These are phyloP conservation scores for Solanum medicagineum DNA, from an alignment of 257 asterid genomes.

Conservation along the genomic window DNA sequence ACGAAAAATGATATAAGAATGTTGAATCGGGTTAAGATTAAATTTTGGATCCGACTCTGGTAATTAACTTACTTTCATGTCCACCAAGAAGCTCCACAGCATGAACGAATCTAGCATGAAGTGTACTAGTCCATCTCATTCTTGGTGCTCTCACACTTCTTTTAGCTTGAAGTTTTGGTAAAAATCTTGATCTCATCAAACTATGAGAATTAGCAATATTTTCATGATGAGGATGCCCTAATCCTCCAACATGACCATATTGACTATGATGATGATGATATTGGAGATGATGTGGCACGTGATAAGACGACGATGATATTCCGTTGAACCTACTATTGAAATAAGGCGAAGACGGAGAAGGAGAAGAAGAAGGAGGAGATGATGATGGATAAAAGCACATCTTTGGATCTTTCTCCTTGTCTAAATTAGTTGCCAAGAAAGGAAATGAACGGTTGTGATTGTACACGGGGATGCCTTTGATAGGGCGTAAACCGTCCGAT, in stretches of 20 bases:
- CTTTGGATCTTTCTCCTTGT: slow-evolving; percentile 35
- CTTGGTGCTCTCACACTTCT: slow-evolving; percentile 24
- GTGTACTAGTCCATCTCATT: slow-evolving; percentile 18
- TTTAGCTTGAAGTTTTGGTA: slow-evolving; percentile 55
- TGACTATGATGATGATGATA: slow-evolving; percentile 6
- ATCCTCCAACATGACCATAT: slow-evolving; percentile 7
- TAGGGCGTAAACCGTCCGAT: slow-evolving; percentile 55
- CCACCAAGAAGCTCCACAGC: slow-evolving; percentile 99
- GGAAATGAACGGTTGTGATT: slow-evolving; percentile 47
- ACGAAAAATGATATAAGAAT: not conserved
- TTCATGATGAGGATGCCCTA: slow-evolving; percentile 23
- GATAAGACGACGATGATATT: slow-evolving; percentile 21
- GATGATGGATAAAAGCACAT: slow-evolving; percentile 22
- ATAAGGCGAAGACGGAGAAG: slow-evolving; percentile 5
- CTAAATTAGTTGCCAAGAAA: slow-evolving; percentile 22
- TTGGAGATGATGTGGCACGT: not conserved
- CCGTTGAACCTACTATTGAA: slow-evolving; percentile 16
- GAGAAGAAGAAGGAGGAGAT: slow-evolving; percentile 1
- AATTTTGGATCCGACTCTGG: not conserved
- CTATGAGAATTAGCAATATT: slow-evolving; percentile 22
- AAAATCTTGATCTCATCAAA: slow-evolving; percentile 67
- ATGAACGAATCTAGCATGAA: slow-evolving; percentile 43
- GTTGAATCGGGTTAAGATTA: not conserved
- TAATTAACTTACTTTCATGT: slow-evolving; percentile 59
- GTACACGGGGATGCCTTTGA: slow-evolving; percentile 67